Percentiles rank a stretch among this genome's conserved stretches.
Conservation (phyloP, 1,139 yeast genomes). For the Hansenula sp. region DNA sequence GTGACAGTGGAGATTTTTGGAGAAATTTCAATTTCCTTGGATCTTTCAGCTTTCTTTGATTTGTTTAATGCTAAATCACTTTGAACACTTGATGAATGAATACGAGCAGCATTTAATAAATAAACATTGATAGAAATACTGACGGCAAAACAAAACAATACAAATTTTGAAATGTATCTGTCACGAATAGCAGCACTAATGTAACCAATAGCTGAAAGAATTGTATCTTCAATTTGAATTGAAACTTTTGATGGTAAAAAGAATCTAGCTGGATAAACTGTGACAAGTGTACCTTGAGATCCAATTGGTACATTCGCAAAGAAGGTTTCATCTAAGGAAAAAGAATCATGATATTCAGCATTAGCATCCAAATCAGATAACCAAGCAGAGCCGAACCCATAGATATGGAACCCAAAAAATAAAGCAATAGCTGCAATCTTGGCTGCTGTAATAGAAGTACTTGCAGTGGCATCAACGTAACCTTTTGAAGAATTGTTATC, state of each 20-base stretch:
- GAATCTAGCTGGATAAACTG: constrained; percentile 38
- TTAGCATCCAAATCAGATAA: constrained; percentile 46
- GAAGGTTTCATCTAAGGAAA: constrained; percentile 37
- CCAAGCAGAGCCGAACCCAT: constrained; percentile 75
- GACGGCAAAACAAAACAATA: constrained; percentile 67
- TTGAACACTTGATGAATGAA: constrained; percentile 33
- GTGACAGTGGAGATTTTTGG: constrained; percentile 1
- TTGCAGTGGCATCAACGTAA: constrained; percentile 24
- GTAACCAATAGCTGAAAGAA: constrained; percentile 47
- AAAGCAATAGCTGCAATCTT: constrained; percentile 65
- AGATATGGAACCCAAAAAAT: constrained; percentile 69
- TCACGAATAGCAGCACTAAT: constrained; percentile 78
- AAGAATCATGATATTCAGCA: constrained; percentile 24
- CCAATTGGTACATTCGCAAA: constrained; percentile 29
- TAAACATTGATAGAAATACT: constrained; percentile 82
- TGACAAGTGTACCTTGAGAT: constrained; percentile 17
- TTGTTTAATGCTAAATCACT: constrained; percentile 15
- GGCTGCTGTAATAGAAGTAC: constrained; percentile 48
- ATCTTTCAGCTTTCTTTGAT: constrained; percentile 10
- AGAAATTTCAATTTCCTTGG: no score
- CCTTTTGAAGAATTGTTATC: constrained; percentile 32
- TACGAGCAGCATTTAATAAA: constrained; percentile 71
- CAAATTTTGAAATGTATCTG: constrained; percentile 71
- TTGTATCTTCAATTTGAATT: constrained; percentile 62
- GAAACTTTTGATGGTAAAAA: constrained; percentile 66